These are phyloP conservation scores for Silene latifolia DNA, from an alignment of 148 eudicot genomes.

Conservation along the genomic window DNA sequence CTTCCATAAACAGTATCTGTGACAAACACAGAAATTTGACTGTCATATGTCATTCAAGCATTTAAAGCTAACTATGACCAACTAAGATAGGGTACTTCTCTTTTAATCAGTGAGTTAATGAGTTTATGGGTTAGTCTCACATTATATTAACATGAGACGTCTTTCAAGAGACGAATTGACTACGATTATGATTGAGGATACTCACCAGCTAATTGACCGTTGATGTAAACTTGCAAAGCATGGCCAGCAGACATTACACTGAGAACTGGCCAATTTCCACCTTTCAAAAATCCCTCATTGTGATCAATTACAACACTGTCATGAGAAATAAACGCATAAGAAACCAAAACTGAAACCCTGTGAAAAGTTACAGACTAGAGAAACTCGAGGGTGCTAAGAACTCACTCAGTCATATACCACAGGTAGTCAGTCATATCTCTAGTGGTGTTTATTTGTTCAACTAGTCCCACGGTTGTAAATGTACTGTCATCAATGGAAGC, in stretches of 20 bases:
- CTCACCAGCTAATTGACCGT: conserved; percentile 79
- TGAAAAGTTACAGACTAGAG: background rate
- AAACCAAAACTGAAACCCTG: background rate
- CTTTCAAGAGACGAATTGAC: no score
- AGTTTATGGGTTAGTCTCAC: no score
- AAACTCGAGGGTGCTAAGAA: conserved; percentile 13
- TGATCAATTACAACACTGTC: conserved; percentile 60
- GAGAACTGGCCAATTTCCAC: conserved; percentile 70
- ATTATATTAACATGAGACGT: no score
- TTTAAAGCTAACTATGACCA: background rate
- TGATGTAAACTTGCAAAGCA: conserved; percentile 88
- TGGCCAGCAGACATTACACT: conserved; percentile 86
- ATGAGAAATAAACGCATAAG: conserved; percentile 8
- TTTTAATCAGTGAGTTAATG: no score
- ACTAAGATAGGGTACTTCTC: no score
- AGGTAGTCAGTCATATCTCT: conserved; percentile 71
- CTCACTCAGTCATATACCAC: conserved; percentile 91
- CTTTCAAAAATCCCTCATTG: conserved; percentile 57
- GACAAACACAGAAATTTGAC: background rate
- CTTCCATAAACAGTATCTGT: conserved; percentile 88
- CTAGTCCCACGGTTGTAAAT: conserved; percentile 53
- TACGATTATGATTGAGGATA: background rate
- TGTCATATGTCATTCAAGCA: background rate
- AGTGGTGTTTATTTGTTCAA: conserved; percentile 80
- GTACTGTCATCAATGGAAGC: conserved; percentile 45